Conservation (phyloP, 2,329 filamentous ascomycete species). For the Epichloe amarillans region DNA sequence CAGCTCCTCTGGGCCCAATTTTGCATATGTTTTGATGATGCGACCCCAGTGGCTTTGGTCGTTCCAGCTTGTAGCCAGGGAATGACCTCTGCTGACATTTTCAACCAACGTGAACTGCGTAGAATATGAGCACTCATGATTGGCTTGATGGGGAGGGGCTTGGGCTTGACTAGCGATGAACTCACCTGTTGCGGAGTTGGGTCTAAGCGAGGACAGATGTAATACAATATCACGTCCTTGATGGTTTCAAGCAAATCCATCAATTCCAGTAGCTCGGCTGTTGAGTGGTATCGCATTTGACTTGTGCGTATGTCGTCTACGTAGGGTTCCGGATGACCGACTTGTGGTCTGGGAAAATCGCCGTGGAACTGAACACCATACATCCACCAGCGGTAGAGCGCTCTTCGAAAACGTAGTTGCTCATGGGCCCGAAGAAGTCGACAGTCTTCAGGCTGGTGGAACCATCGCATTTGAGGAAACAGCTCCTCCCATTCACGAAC, state of each 20-base stretch:
- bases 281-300: slow-evolving; percentile 30
- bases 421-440: slow-evolving; percentile 31
- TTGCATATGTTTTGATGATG: slow-evolving; percentile 32
- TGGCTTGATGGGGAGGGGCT: not conserved
- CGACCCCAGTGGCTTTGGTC: slow-evolving; percentile 25
- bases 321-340: slow-evolving; percentile 24
- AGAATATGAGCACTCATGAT: not conserved
- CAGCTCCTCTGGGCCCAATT: slow-evolving; percentile 36
- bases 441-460: slow-evolving; percentile 30
- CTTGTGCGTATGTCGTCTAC: slow-evolving; percentile 28
- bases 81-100: slow-evolving; percentile 15
- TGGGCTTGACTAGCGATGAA: not conserved
- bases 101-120: slow-evolving; percentile 13
- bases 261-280: slow-evolving; percentile 30
- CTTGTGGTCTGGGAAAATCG: slow-evolving; percentile 23
- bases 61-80: slow-evolving; percentile 21
- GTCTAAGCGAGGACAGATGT: slow-evolving; percentile 33
- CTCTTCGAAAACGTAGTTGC: slow-evolving; percentile 32
- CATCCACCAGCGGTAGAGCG: slow-evolving; percentile 41
- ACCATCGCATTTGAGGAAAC: slow-evolving; percentile 33
- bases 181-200: slow-evolving; percentile 23
- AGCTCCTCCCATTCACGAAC: slow-evolving; percentile 25
- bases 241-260: slow-evolving; percentile 32
- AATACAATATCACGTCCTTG: slow-evolving; percentile 29
- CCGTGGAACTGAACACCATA: slow-evolving; percentile 40